Conservation (phyloP, 2,329 filamentous ascomycete genomes). For the Alternaria panax region DNA sequence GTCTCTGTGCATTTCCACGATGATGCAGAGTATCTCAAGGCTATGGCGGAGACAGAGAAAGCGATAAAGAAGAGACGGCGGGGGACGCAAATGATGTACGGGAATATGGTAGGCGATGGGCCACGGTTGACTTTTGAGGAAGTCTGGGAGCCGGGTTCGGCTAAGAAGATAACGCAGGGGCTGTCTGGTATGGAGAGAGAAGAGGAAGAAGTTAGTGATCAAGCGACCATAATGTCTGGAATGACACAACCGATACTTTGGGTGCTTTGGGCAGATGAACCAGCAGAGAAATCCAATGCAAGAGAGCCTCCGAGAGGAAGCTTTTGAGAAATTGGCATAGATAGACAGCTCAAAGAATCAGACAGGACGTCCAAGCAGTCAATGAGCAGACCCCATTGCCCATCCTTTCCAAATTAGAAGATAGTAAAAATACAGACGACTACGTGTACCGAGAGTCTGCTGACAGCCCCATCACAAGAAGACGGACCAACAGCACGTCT, state of each 20-base stretch:
- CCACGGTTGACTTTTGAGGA: background rate
- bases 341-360: background rate
- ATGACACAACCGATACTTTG: background rate
- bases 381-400: background rate
- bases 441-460: background rate
- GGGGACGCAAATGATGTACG: constrained; percentile 5
- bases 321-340: background rate
- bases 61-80: background rate
- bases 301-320: background rate
- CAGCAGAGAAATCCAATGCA: background rate
- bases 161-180: background rate
- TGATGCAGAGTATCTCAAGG: background rate
- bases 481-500: background rate
- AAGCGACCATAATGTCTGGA: background rate
- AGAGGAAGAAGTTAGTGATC: background rate
- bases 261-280: background rate
- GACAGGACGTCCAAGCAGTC: background rate
- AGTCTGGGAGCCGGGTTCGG: constrained; percentile 12
- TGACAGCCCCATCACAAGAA: background rate
- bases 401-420: background rate
- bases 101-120: background rate
- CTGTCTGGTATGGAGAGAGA: background rate
- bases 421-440: background rate
- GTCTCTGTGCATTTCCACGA: constrained; percentile 3
- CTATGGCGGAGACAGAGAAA: background rate